A percentile compares a stretch with the other conserved stretches of the same genome.
These are phyloP conservation scores for Sistotremastrum suecicum DNA, from an alignment of 768 basidiomycete species.

Conservation along the genomic window DNA sequence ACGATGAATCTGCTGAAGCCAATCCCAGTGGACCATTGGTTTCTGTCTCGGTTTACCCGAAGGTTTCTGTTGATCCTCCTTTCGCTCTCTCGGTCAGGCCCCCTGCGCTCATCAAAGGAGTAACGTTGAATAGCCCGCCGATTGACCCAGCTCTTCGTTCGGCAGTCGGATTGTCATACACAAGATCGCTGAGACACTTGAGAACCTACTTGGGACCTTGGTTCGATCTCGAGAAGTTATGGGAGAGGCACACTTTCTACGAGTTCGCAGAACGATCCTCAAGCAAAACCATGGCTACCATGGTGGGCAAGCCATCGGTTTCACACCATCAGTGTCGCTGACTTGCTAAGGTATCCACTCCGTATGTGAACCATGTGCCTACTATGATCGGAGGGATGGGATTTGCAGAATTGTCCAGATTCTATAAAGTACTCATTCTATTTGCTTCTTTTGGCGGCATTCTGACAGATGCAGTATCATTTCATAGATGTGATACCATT, in stretches of 20 bases:
- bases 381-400: slow-evolving; percentile 36
- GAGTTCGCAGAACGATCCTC: slow-evolving; percentile 12
- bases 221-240: slow-evolving; percentile 30
- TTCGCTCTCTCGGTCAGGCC: slow-evolving; percentile 22
- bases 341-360: slow-evolving; percentile 20
- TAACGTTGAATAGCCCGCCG: slow-evolving; percentile 8
- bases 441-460: neutral
- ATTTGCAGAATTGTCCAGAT: slow-evolving; percentile 25
- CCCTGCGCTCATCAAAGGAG: slow-evolving; percentile 14
- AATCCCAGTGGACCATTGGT: slow-evolving; percentile 13
- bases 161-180: slow-evolving; percentile 23
- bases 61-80: slow-evolving; percentile 20
- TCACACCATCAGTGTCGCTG: neutral
- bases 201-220: slow-evolving; percentile 25
- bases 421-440: slow-evolving; percentile 25
- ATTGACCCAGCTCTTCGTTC: slow-evolving; percentile 22
- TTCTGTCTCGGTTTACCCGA: slow-evolving; percentile 18
- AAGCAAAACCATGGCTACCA: slow-evolving; percentile 23
- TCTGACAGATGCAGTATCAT: slow-evolving; percentile 18
- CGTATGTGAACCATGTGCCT: slow-evolving; percentile 27
- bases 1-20: slow-evolving; percentile 10
- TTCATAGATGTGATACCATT: slow-evolving; percentile 20
- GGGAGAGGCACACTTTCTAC: slow-evolving; percentile 33
- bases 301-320: slow-evolving; percentile 14
- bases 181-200: slow-evolving; percentile 23